Percentiles rank a stretch among this genome's conserved stretches.
Evolutionary conservation across 352 stramenopile genomes (phyloP).

Genomic region (Phytopythium delawarense): DNA sequence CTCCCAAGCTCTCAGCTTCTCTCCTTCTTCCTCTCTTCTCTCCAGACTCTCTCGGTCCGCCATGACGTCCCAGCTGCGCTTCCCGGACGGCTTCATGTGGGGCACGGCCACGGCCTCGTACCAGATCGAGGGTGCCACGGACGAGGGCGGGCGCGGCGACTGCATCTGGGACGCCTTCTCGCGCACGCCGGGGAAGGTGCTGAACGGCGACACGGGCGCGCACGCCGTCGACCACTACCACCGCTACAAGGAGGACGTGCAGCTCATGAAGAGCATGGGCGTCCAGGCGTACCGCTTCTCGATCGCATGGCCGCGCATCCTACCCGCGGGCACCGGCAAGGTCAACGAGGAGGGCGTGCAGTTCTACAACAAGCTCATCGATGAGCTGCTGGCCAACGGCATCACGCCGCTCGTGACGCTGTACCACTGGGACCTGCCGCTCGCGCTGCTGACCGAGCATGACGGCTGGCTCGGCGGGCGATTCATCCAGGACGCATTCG

Average conservation of each 20-base stretch:
- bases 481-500: constrained; percentile 60
- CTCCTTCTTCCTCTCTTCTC: background rate
- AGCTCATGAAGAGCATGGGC: constrained; percentile 88
- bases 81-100: constrained; percentile 75
- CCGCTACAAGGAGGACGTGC: constrained; percentile 83
- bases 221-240: constrained; percentile 91
- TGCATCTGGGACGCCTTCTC: constrained; percentile 92
- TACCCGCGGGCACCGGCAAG: constrained; percentile 64
- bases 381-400: constrained; percentile 70
- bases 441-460: constrained; percentile 78
- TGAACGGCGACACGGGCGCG: constrained; percentile 77
- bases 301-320: constrained; percentile 90
- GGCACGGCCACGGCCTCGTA: constrained; percentile 88
- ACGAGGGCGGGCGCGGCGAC: constrained; percentile 78
- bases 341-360: constrained; percentile 84
- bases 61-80: constrained; percentile 31
- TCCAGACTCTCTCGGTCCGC: background rate
- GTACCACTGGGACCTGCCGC: constrained; percentile 95
- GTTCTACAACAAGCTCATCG: constrained; percentile 91
- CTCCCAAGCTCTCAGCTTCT: background rate
- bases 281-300: constrained; percentile 90
- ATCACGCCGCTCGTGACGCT: constrained; percentile 92
- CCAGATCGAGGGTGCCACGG: constrained; percentile 90
- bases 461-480: constrained; percentile 57
- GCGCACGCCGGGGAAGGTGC: constrained; percentile 47